Conservation (phyloP, 1,284 basidiomycete genomes). For the Erythrobasidium hasegawianum region DNA sequence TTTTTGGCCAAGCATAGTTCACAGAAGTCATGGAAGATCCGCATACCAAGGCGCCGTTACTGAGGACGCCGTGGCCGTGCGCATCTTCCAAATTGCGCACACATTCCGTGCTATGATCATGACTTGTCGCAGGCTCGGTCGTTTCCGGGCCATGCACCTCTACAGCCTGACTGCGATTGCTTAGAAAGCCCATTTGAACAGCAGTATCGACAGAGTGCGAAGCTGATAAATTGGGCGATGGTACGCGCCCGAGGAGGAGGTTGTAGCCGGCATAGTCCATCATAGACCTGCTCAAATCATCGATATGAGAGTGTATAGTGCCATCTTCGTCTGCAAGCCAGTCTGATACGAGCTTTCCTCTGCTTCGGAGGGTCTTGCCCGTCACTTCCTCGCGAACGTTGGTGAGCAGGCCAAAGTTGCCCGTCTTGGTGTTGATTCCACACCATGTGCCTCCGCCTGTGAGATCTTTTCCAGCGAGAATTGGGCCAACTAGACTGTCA, state of each 20-base stretch:
- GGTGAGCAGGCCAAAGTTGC: constrained; percentile 42
- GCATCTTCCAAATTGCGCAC: constrained; percentile 4
- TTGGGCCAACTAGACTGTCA: not conserved
- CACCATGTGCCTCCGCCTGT: constrained; percentile 43
- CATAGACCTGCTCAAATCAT: constrained; percentile 34
- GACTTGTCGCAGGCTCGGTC: not conserved
- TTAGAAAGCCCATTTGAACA: constrained; percentile 38
- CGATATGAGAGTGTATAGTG: constrained; percentile 31
- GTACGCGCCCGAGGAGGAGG: constrained; percentile 38
- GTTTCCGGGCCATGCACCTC: not conserved
- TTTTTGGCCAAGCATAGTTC: constrained; percentile 40
- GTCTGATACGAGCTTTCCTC: constrained; percentile 35
- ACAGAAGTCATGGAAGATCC: not conserved
- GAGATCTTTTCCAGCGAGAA: constrained; percentile 41
- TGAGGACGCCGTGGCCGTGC: constrained; percentile 33
- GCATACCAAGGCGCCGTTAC: constrained; percentile 38
- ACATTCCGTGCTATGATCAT: constrained; percentile 9
- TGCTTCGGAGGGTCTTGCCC: constrained; percentile 31
- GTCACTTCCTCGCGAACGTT: constrained; percentile 40
- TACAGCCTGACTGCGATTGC: constrained; percentile 37
- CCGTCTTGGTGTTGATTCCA: constrained; percentile 32
- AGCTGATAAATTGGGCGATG: too few relatives aligned
- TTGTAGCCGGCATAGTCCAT: constrained; percentile 42
- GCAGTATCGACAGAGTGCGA: not conserved
- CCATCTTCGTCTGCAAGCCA: constrained; percentile 7